Base-by-base conservation (phyloP, 208 protist genomes). In the Leishmania tarentolae region DNA sequence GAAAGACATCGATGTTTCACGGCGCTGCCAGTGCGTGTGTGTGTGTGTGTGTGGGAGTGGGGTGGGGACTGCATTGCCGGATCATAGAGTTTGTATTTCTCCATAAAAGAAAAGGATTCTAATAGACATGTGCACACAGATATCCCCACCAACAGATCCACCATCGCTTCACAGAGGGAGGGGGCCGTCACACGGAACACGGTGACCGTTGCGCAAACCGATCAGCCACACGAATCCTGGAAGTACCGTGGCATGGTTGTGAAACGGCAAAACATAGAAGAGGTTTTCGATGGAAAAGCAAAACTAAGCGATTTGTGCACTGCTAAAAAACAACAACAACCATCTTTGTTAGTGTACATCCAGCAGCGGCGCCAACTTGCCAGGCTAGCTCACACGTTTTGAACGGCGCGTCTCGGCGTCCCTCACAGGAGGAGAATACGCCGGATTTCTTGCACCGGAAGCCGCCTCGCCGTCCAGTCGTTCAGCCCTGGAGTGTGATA, bases 401-500 rank as follows among this genome's bases (percentile, higher is more conserved):
- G 13, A 42, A 9, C 65, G n/a, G 11, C 0, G 31, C 35, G 8
- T 73, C 40, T 52, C 40, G 50, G 31, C 24, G 31, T 61, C 21
- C 7, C 15, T 84, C 85, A 97, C 76, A 95, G 69, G 53, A 86
- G 78, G 50, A 97, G 81, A 61, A 94, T 65, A 24, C 90, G 84
- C 76, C 87, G 75, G 75, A 97, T 88, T 69, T 95, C 94, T 59
- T 90, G 89, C 35, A 96, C 61, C 40, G 87, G 75, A 71, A 97
- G 86, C 19, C 94, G 91, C 44, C 91, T 86, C n/a, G 82, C 78
- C 75, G 78, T 88, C 91, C 92, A 97, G 74, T 95, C 86, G 53
- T 82, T 72, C 66, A 94, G 31, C 19, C 89, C 92, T 7, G 90
- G 83, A 11, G 63, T 81, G 83, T 95, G 92, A 79, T 90, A 98